A percentile compares a stretch with the other conserved stretches of the same genome.
These are phyloP conservation scores for Serendipita indica DNA, from an alignment of 768 basidiomycete species.

Conservation along the genomic window DNA sequence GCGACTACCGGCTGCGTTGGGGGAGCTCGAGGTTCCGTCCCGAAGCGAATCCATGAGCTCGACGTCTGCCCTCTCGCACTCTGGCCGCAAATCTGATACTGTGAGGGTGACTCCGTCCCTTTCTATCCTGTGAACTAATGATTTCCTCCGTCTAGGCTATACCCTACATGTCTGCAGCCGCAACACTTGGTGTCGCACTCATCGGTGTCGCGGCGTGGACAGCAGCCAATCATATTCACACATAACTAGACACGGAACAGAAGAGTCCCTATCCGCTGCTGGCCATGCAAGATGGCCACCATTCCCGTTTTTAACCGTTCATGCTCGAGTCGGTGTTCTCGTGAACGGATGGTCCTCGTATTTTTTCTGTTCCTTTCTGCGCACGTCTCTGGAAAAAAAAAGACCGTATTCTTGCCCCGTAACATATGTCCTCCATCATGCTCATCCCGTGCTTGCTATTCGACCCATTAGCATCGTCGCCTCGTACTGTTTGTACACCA, in stretches of 20 bases:
- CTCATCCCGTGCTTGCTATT: too few relatives aligned
- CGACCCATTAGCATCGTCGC: too few relatives aligned
- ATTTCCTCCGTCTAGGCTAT: not conserved
- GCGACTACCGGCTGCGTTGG: not conserved
- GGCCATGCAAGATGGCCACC: too few relatives aligned
- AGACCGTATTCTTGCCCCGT: too few relatives aligned
- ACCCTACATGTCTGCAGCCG: not conserved
- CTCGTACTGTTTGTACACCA: constrained; percentile 6
- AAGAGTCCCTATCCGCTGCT: too few relatives aligned
- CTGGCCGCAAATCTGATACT: not conserved
- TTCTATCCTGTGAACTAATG: not conserved
- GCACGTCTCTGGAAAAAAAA: too few relatives aligned
- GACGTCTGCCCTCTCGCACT: not conserved
- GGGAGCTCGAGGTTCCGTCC: not conserved
- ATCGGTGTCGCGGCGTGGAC: constrained; percentile 3
- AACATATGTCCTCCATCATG: too few relatives aligned
- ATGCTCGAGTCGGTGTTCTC: too few relatives aligned
- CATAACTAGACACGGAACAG: not conserved
- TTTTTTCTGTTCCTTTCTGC: too few relatives aligned
- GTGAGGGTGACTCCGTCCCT: not conserved
- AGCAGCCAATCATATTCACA: constrained; percentile 3
- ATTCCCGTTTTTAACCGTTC: too few relatives aligned
- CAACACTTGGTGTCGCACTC: not conserved
- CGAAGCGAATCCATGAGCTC: constrained; percentile 1
- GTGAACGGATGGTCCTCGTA: too few relatives aligned